A percentile compares a stretch with the other conserved stretches of the same genome.
Evolutionary conservation across 2,329 filamentous ascomycete species (phyloP).

Genomic region (Trichoderma hamatum): DNA sequence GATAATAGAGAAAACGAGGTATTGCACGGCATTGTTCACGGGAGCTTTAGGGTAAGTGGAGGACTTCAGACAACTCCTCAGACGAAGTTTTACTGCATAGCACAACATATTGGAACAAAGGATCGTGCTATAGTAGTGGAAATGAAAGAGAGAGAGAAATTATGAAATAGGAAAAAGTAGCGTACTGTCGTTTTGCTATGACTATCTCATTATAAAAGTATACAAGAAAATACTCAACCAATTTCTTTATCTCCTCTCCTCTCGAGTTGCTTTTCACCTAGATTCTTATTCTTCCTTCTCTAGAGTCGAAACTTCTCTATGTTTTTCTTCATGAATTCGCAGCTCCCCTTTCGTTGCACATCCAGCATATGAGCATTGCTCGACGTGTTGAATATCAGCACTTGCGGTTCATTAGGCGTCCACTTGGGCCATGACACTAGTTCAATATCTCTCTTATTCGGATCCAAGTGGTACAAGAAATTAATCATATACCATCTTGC

Average conservation of each 20-base stretch:
- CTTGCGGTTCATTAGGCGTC: conserved; percentile 44
- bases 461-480: conserved; percentile 18
- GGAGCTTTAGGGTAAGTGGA: background rate
- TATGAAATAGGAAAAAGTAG: background rate
- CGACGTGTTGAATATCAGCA: conserved; percentile 50
- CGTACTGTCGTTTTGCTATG: background rate
- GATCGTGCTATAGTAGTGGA: background rate
- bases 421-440: conserved; percentile 47
- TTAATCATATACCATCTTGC: conserved; percentile 47
- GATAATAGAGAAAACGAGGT: background rate
- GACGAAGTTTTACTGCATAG: background rate
- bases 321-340: background rate
- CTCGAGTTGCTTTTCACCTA: background rate
- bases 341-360: background rate
- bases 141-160: too few species aligned
- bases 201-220: background rate
- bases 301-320: background rate
- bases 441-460: conserved; percentile 31
- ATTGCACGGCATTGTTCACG: background rate
- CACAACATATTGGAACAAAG: background rate
- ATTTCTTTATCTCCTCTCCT: background rate
- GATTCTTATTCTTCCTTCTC: background rate
- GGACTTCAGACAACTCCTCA: background rate
- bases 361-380: background rate
- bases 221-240: background rate